Base-by-base conservation (phyloP, 1,284 basidiomycete species). In the Cryptococcus wingfieldii region DNA sequence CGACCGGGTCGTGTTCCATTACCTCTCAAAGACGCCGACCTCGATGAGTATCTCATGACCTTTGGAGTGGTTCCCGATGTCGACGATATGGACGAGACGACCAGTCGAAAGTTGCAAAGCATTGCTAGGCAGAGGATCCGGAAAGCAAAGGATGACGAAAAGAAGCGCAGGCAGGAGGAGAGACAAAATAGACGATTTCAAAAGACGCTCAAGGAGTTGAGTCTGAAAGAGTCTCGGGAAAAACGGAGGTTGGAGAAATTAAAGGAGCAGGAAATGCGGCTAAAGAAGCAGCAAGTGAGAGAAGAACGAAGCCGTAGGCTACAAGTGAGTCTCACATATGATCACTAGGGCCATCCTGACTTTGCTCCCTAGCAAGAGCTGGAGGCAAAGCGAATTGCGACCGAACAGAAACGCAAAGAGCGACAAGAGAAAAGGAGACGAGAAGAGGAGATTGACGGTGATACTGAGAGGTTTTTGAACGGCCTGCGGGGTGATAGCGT, bases 41-140 rank as follows among this genome's bases (percentile, higher is more conserved):
- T 58, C 38, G 69, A 72, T 34, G 70, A 72, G 41, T 75, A 70
- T 55, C 66, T 69, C 41, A 23, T 67, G n/a, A 54, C 63, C 43
- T 67, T 69, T 52, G 73, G 70, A 1, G 50, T 50, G 10, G 59
- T 59, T 4, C 55, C 68, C 3, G 67, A 68, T 25, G 10, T 25
- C 14, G 45, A 46, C 3, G 69, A 69, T 8, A 64, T 64, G 18
- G 67, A 71, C 31, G 57, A 53, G 3, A 52, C 56, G 16, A 59
- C 41, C 4, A 46, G 43, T 10, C 28, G 41, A 9, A 51, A 57
- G 8, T 51, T 75, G 27, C 67, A 72, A 55, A 63, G 57, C 25
- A 71, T 74, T 47, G 72, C 68, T 8, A 56, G 69, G 6, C 44
- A 53, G 19, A 55, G 69, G 10, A 14, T 69, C 4, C 53, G 61